A percentile compares a stretch with the other conserved stretches of the same genome.
phyloP scores from a whole-genome alignment of 331 rosid species.

The Pyrus hybrid region DNA sequence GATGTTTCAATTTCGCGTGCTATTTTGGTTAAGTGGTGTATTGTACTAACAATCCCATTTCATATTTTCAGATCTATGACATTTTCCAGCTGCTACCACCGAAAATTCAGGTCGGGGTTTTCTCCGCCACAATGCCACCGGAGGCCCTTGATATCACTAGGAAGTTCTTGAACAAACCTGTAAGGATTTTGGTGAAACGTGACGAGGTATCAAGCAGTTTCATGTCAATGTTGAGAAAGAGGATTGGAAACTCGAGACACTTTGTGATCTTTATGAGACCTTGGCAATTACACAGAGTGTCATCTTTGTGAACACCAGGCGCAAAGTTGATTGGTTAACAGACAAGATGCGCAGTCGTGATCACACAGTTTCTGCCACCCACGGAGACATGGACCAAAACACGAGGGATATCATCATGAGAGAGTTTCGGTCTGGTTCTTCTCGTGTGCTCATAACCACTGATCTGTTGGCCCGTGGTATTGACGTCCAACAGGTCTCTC shows the following conservation, averaged over 20 bases:
- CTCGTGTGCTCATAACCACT: conserved; percentile 65
- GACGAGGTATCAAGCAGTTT: conserved; percentile 73
- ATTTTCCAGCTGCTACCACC: conserved; percentile 80
- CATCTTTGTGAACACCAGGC: conserved; percentile 66
- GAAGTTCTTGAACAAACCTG: conserved; percentile 74
- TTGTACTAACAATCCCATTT: neutral
- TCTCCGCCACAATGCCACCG: conserved; percentile 76
- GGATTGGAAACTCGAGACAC: conserved; percentile 75
- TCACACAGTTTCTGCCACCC: conserved; percentile 75
- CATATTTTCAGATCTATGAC: conserved; percentile 47
- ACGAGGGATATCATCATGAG: conserved; percentile 76
- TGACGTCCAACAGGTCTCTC: conserved; percentile 70
- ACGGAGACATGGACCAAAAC: conserved; percentile 87
- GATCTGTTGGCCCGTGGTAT: conserved; percentile 75
- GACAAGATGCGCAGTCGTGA: conserved; percentile 66
- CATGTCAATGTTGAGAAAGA: conserved; percentile 58
- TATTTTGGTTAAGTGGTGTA: neutral
- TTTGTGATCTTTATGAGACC: conserved; percentile 64
- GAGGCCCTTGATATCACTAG: conserved; percentile 74
- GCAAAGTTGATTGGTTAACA: conserved; percentile 69
- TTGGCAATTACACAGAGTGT: conserved; percentile 70
- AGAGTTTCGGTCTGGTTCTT: conserved; percentile 77
- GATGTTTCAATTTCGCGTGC: neutral
- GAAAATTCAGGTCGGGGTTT: conserved; percentile 70
- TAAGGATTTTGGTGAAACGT: conserved; percentile 58